phyloP scores from a whole-genome alignment of 2,329 filamentous ascomycete species.

The Calonectria hawksworthii region DNA sequence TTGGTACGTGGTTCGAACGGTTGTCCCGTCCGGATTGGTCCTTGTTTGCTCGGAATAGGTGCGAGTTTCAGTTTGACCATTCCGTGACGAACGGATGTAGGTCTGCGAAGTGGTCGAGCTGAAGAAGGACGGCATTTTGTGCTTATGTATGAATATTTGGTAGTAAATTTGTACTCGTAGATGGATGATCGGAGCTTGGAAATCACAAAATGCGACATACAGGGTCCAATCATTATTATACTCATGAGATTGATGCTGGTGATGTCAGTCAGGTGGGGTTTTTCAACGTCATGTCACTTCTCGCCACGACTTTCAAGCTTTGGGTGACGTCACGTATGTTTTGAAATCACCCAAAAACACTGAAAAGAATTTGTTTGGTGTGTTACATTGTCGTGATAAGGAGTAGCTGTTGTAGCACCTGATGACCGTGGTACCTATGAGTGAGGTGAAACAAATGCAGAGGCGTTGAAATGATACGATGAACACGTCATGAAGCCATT shows the following conservation, averaged over 20 bases:
- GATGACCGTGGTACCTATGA: not conserved
- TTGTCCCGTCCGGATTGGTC: slow-evolving; percentile 12
- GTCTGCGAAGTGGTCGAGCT: not conserved
- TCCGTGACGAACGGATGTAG: not conserved
- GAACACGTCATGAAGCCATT: not conserved
- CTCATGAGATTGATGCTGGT: not conserved
- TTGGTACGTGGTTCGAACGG: slow-evolving; percentile 11
- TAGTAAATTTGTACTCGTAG: not conserved
- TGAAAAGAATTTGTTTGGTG: not conserved
- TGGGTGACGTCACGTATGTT: not conserved
- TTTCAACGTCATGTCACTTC: not conserved
- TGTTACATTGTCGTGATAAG: not conserved
- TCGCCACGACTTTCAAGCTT: not conserved
- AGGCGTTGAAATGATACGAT: not conserved
- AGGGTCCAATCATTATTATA: not conserved
- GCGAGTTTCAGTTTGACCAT: not conserved
- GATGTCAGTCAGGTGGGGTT: not conserved
- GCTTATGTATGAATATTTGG: not conserved
- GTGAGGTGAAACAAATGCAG: not conserved
- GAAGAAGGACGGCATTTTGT: slow-evolving; percentile 16
- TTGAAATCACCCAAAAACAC: not conserved
- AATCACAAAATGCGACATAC: not conserved
- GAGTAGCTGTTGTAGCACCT: no score
- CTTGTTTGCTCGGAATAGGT: not conserved
- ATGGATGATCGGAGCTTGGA: not conserved